These are phyloP conservation scores for Vachellia pachyceras DNA, from an alignment of 306 rosid genomes.

Conservation along the genomic window DNA sequence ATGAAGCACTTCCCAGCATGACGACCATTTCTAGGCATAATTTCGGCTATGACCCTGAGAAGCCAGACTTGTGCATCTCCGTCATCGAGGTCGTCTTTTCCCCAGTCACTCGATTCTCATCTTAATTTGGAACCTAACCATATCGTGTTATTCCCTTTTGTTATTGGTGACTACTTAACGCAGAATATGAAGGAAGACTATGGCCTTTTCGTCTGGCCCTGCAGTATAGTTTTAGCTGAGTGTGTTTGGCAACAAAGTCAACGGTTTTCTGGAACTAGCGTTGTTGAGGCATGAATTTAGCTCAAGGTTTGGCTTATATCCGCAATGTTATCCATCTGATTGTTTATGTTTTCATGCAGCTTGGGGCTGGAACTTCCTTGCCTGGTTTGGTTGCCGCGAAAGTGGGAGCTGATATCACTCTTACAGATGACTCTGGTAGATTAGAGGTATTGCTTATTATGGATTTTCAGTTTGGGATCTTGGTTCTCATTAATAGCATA, in stretches of 20 bases:
- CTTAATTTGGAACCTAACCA: conserved; percentile 9
- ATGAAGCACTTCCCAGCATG: conserved; percentile 38
- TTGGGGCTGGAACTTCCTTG: conserved; percentile 74
- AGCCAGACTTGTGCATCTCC: conserved; percentile 54
- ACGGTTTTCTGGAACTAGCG: conserved; percentile 59
- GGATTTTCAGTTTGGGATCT: background rate
- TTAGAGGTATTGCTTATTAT: conserved; percentile 46
- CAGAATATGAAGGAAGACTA: conserved; percentile 35
- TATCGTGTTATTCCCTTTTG: background rate
- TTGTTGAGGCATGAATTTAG: conserved; percentile 47
- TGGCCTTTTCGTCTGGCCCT: conserved; percentile 94
- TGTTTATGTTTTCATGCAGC: conserved; percentile 47
- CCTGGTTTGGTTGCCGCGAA: conserved; percentile 69
- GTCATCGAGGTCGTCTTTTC: conserved; percentile 55
- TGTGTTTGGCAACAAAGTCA: conserved; percentile 69
- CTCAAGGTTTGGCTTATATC: background rate
- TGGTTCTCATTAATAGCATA: background rate
- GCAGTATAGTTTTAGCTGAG: conserved; percentile 65
- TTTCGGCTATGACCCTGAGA: conserved; percentile 52
- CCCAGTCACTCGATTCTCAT: background rate
- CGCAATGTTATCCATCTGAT: background rate
- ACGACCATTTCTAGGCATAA: conserved; percentile 64
- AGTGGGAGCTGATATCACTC: conserved; percentile 62
- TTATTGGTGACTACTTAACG: background rate
- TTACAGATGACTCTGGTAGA: conserved; percentile 53